A percentile compares a stretch with the other conserved stretches of the same genome.
phyloP scores from a whole-genome alignment of 2,329 filamentous ascomycete genomes.

The Colletotrichum spinosum region DNA sequence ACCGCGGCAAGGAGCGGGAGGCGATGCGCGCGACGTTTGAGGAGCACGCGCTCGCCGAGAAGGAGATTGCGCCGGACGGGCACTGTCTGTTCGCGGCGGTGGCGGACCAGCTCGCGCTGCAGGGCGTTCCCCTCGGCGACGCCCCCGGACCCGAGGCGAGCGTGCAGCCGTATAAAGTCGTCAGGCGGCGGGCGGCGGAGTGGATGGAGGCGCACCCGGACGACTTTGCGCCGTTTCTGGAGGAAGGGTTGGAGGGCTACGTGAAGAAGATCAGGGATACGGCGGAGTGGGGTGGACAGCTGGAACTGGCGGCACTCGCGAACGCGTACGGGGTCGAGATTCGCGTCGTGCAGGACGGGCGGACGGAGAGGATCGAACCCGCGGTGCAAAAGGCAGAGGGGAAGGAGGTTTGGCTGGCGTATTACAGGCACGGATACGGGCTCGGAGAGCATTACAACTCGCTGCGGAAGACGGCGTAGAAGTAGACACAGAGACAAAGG shows the following conservation, averaged over 20 bases:
- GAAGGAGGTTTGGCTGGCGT: conserved; percentile 82
- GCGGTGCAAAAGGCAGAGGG: conserved; percentile 54
- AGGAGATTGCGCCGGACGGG: conserved; percentile 88
- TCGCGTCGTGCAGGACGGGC: conserved; percentile 85
- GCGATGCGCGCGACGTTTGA: conserved; percentile 77
- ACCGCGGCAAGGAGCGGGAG: conserved; percentile 75
- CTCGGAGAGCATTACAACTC: conserved; percentile 99
- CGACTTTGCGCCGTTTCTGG: conserved; percentile 88
- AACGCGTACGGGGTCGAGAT: conserved; percentile 84
- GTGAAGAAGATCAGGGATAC: conserved; percentile 83
- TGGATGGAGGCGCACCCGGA: conserved; percentile 81
- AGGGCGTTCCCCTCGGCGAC: conserved; percentile 55
- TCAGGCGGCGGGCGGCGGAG: conserved; percentile 77
- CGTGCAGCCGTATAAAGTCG: conserved; percentile 68
- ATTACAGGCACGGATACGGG: conserved; percentile 94
- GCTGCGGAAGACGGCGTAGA: conserved; percentile 62
- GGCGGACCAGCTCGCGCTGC: conserved; percentile 80
- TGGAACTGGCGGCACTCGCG: conserved; percentile 89
- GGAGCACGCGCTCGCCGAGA: conserved; percentile 74
- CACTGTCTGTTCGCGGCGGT: conserved; percentile 96
- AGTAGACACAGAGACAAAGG: too few relatives aligned
- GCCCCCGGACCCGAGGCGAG: conserved; percentile 20
- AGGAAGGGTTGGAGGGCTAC: conserved; percentile 81
- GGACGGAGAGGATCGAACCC: conserved; percentile 79
- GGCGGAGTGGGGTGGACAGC: conserved; percentile 94